A percentile compares a stretch with the other conserved stretches of the same genome.
Conservation (phyloP, 139 green algal genomes). For the Volvox reticuliferus region DNA sequence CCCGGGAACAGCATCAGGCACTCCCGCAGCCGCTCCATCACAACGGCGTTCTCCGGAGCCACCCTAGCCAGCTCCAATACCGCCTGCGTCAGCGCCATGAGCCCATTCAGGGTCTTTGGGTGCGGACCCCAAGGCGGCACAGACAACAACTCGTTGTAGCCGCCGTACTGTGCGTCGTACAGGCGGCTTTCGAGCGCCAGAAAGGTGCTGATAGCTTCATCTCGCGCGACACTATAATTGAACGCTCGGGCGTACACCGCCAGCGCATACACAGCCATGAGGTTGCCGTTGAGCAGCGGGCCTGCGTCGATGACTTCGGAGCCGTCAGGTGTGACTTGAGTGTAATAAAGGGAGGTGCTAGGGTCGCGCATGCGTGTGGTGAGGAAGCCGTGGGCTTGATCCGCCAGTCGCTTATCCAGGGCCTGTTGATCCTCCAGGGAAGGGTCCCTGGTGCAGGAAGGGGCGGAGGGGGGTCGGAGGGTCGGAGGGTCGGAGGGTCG, state of each 20-base stretch:
- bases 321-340: neutral
- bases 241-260: constrained; percentile 16
- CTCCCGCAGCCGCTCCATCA: constrained; percentile 19
- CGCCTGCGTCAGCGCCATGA: neutral
- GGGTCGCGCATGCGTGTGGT: neutral
- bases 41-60: neutral
- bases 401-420: constrained; percentile 8
- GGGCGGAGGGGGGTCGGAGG: neutral
- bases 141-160: constrained; percentile 14
- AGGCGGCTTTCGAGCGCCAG: neutral
- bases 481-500: no score
- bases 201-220: constrained; percentile 1
- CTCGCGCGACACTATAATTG: neutral
- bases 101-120: constrained; percentile 13
- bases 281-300: neutral
- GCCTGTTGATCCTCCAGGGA: neutral
- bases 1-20: neutral
- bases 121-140: neutral
- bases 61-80: neutral
- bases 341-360: constrained; percentile 3
- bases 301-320: constrained; percentile 12
- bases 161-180: constrained; percentile 18
- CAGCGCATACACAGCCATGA: neutral
- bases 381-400: constrained; percentile 19
- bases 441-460: neutral